These are phyloP conservation scores for Ophiocordyceps camponoti-saundersi DNA, from an alignment of 2,329 filamentous ascomycete genomes.

Conservation along the genomic window DNA sequence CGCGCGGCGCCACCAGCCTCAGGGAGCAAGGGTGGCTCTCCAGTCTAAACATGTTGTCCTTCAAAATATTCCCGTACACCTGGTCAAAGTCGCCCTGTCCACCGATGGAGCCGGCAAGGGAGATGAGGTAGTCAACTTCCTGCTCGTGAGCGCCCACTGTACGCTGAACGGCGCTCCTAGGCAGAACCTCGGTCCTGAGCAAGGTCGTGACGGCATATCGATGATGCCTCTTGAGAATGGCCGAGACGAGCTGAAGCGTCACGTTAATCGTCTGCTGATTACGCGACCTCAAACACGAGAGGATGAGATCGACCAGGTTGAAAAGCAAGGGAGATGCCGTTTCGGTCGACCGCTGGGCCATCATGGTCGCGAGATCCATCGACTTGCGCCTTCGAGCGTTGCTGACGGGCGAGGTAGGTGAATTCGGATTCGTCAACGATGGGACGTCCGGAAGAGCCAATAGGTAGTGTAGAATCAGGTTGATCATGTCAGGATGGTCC, in stretches of 20 bases:
- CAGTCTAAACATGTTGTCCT: constrained; percentile 51
- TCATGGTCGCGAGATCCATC: constrained; percentile 67
- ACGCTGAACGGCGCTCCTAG: constrained; percentile 35
- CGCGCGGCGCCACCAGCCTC: constrained; percentile 45
- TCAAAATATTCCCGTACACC: constrained; percentile 53
- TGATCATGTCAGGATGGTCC: constrained; percentile 85
- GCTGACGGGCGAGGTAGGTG: constrained; percentile 36
- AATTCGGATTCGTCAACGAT: constrained; percentile 5
- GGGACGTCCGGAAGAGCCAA: constrained; percentile 55
- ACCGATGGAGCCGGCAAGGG: constrained; percentile 50
- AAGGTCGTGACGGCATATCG: constrained; percentile 68
- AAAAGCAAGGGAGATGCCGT: constrained; percentile 72
- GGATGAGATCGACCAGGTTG: constrained; percentile 79
- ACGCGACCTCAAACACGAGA: constrained; percentile 67
- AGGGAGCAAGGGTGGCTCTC: constrained; percentile 61
- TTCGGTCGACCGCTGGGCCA: constrained; percentile 56
- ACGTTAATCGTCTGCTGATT: constrained; percentile 83
- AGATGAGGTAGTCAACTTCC: constrained; percentile 56
- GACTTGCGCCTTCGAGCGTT: constrained; percentile 72
- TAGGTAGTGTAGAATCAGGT: constrained; percentile 84
- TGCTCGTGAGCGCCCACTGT: constrained; percentile 60
- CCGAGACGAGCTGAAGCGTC: constrained; percentile 72
- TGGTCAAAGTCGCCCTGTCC: constrained; percentile 55
- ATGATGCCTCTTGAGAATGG: constrained; percentile 76
- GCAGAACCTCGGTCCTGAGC: constrained; percentile 46